These are phyloP conservation scores for Dactylellina parvicollis DNA, from an alignment of 2,329 filamentous ascomycete species.

Conservation along the genomic window DNA sequence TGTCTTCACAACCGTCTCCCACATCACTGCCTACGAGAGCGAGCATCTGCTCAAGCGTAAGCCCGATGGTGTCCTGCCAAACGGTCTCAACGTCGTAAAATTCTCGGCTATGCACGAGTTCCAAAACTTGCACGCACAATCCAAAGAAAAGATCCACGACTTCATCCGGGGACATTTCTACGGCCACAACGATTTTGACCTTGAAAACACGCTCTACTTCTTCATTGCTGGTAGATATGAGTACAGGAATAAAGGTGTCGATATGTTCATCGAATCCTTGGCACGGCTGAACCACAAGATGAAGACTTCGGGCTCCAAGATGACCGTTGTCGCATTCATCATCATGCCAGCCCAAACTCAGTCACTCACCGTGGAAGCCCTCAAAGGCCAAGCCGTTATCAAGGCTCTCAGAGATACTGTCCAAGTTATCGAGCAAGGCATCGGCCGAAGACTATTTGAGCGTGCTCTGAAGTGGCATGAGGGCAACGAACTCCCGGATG, in stretches of 20 bases:
- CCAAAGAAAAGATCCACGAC: constrained; percentile 97
- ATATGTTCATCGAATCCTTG: constrained; percentile 99
- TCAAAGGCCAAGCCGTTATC: constrained; percentile 96
- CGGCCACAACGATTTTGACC: constrained; percentile 95
- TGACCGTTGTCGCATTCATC: constrained; percentile 94
- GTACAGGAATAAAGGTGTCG: constrained; percentile 97
- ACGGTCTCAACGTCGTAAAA: constrained; percentile 97
- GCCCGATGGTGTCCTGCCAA: constrained; percentile 93
- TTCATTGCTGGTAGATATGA: constrained; percentile 98
- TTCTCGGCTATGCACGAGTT: constrained; percentile 99
- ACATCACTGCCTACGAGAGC: constrained; percentile 97
- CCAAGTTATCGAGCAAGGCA: constrained; percentile 88
- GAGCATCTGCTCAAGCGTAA: constrained; percentile 98
- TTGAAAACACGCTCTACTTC: constrained; percentile 95
- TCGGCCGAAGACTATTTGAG: constrained; percentile 93
- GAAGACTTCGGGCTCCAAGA: constrained; percentile 84
- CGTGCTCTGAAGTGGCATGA: constrained; percentile 95
- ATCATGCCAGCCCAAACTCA: constrained; percentile 98
- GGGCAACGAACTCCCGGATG: constrained; percentile 89
- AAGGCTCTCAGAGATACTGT: constrained; percentile 95
- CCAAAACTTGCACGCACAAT: constrained; percentile 95
- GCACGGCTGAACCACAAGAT: constrained; percentile 93
- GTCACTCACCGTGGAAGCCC: constrained; percentile 90
- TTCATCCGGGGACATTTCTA: constrained; percentile 99
- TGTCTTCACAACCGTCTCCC: constrained; percentile 98